Conservation (phyloP, 257 asterid species). For the Nicotiana tabacum region DNA sequence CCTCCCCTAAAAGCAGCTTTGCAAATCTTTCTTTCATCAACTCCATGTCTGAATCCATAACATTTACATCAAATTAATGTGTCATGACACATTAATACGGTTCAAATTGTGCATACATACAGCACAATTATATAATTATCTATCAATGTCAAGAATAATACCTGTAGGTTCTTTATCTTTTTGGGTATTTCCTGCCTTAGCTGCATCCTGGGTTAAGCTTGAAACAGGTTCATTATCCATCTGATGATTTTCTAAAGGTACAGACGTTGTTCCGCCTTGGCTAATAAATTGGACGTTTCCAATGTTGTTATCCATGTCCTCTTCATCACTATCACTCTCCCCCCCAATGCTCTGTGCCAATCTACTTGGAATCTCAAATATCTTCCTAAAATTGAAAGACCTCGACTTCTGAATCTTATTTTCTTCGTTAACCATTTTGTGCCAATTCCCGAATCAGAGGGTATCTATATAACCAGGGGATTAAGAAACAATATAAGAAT, state of each 20-base stretch:
- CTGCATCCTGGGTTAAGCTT: slow-evolving; percentile 11
- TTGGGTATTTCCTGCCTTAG: slow-evolving; percentile 12
- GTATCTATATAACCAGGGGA: too few relatives aligned
- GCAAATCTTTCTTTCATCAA: slow-evolving; percentile 68
- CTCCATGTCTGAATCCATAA: slow-evolving; percentile 48
- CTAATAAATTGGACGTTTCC: background rate
- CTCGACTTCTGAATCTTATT: slow-evolving; percentile 31
- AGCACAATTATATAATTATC: too few relatives aligned
- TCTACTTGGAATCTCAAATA: slow-evolving; percentile 37
- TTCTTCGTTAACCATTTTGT: slow-evolving; percentile 30
- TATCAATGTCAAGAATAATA: background rate
- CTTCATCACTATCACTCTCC: slow-evolving; percentile 27
- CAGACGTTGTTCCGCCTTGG: slow-evolving; percentile 14
- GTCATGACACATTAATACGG: background rate
- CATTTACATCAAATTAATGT: background rate
- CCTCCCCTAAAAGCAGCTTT: slow-evolving; percentile 71
- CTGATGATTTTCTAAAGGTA: slow-evolving; percentile 18
- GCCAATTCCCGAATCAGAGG: background rate
- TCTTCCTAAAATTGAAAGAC: slow-evolving; percentile 40
- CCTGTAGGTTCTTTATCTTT: slow-evolving; percentile 39
- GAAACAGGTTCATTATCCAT: slow-evolving; percentile 21
- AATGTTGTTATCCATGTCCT: slow-evolving; percentile 18
- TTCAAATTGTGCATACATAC: too few relatives aligned
- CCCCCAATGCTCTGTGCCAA: slow-evolving; percentile 25
- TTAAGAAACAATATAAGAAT: background rate